Evolutionary conservation across 257 asterid genomes (phyloP).

Genomic region (Salvia hispanica): DNA sequence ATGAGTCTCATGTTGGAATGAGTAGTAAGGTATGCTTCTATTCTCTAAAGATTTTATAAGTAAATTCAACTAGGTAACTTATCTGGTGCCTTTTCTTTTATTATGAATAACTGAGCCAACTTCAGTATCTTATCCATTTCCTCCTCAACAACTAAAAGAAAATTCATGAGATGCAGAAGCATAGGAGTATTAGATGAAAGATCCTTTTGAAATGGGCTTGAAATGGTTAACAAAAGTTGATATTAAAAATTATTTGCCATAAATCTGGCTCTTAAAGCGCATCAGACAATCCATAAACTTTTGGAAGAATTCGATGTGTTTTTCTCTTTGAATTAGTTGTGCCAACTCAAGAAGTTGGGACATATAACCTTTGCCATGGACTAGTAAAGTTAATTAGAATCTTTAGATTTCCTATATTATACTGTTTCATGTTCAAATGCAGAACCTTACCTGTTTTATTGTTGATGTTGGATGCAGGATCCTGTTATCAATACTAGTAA

Average conservation of each 20-base stretch:
- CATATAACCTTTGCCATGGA: constrained; percentile 2
- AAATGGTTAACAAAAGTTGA: not conserved
- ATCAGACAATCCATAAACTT: constrained; percentile 7
- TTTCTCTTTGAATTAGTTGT: constrained; percentile 15
- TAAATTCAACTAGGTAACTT: constrained; percentile 21
- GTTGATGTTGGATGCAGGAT: constrained; percentile 57
- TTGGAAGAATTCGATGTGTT: constrained; percentile 9
- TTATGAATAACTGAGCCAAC: constrained; percentile 17
- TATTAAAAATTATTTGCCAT: not conserved
- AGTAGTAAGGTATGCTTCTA: constrained; percentile 85
- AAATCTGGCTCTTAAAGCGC: constrained; percentile 24
- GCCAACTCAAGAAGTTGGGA: constrained; percentile 20
- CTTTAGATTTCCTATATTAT: constrained; percentile 11
- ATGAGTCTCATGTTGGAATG: constrained; percentile 97
- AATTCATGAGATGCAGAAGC: not conserved
- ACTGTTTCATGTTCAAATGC: constrained; percentile 23
- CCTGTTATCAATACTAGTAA: constrained; percentile 89
- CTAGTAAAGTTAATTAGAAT: not conserved
- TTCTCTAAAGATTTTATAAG: constrained; percentile 32
- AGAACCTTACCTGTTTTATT: constrained; percentile 17
- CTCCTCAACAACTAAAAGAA: constrained; percentile 2
- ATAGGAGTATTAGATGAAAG: constrained; percentile 9
- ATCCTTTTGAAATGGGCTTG: not conserved
- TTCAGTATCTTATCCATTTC: constrained; percentile 2
- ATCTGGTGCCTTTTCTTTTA: constrained; percentile 9